Evolutionary conservation across 371 early-diverging fungal genomes (phyloP).

Genomic region (Lichtheimia ramosa): DNA sequence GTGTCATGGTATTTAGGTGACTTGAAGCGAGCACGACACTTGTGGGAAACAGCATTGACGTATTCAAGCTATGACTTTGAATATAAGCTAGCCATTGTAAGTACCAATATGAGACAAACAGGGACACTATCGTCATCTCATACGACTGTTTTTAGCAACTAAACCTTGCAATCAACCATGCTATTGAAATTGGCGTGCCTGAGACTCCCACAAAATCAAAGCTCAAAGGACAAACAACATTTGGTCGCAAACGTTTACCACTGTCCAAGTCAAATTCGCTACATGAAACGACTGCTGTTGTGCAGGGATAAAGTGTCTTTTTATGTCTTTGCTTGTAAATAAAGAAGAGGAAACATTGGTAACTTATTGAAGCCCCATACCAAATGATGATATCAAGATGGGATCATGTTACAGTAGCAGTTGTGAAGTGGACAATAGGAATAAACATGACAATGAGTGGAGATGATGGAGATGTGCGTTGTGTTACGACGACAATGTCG

Average conservation of each 20-base stretch:
- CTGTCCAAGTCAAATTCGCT: background rate
- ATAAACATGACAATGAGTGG: too few species aligned
- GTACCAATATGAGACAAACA: background rate
- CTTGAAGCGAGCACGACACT: constrained; percentile 40
- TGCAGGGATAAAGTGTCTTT: background rate
- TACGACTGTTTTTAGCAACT: constrained; percentile 26
- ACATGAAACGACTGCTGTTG: background rate
- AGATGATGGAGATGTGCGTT: too few species aligned
- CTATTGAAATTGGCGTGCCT: constrained; percentile 43
- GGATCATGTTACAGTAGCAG: too few species aligned
- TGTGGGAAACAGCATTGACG: constrained; percentile 54
- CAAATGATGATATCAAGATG: too few species aligned
- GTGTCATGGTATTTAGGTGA: constrained; percentile 51
- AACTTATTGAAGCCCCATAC: too few species aligned
- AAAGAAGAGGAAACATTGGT: too few species aligned
- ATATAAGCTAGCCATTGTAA: constrained; percentile 48
- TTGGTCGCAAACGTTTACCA: constrained; percentile 8
- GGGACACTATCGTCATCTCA: background rate
- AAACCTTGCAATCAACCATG: constrained; percentile 48
- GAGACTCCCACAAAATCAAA: background rate
- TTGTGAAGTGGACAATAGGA: too few species aligned
- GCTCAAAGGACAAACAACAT: background rate
- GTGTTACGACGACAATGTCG: too few species aligned
- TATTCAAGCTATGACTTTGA: constrained; percentile 59
- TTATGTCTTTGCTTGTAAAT: too few species aligned